These are phyloP conservation scores for Tricholoma sp. DNA, from an alignment of 768 basidiomycete genomes.

Conservation along the genomic window DNA sequence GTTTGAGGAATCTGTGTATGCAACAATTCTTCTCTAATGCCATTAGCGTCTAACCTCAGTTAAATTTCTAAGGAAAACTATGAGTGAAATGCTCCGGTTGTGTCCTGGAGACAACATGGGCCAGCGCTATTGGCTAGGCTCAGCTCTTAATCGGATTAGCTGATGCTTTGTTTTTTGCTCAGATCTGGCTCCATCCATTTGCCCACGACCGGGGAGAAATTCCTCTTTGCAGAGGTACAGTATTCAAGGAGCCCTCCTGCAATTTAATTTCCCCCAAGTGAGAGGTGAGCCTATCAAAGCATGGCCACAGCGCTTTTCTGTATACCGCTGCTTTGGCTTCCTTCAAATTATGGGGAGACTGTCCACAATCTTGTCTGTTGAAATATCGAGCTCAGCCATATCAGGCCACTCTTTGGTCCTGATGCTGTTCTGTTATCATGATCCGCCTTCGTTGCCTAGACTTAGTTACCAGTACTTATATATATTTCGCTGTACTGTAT, in stretches of 20 bases:
- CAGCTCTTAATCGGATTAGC: slow-evolving; percentile 28
- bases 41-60: background rate
- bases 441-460: too few relatives aligned
- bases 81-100: slow-evolving; percentile 38
- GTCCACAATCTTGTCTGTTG: slow-evolving; percentile 26
- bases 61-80: slow-evolving; percentile 23
- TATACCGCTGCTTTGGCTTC: slow-evolving; percentile 39
- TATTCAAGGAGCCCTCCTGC: slow-evolving; percentile 20
- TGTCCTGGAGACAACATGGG: slow-evolving; percentile 38
- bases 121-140: slow-evolving; percentile 31
- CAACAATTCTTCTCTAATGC: background rate
- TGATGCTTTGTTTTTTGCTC: slow-evolving; percentile 38
- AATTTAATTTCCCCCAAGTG: slow-evolving; percentile 14
- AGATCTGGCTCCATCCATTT: slow-evolving; percentile 18
- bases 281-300: slow-evolving; percentile 7
- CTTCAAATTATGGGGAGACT: slow-evolving; percentile 37
- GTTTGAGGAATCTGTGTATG: slow-evolving; percentile 31
- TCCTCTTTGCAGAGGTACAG: slow-evolving; percentile 20
- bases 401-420: too few relatives aligned
- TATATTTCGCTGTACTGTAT: too few relatives aligned
- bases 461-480: too few relatives aligned
- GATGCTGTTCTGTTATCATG: too few relatives aligned
- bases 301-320: slow-evolving; percentile 13
- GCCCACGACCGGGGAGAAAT: slow-evolving; percentile 4
- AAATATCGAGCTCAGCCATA: too few relatives aligned